Base-by-base conservation (phyloP, 257 asterid species). In the Henckelia pumila region DNA sequence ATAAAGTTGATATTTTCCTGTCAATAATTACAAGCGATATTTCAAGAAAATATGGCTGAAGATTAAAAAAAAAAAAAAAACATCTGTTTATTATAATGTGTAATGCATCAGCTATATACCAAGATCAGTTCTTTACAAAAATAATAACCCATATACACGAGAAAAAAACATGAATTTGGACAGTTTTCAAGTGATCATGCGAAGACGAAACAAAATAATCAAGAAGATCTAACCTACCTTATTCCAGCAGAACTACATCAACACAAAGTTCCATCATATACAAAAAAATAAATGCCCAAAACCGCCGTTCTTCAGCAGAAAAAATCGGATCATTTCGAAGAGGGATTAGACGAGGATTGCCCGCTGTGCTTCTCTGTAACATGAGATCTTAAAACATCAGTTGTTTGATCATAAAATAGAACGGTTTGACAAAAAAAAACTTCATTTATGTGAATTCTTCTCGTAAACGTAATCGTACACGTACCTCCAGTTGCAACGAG, bases 401-500 rank as follows among this genome's bases (percentile, higher is more conserved):
- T 65, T 25, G 7, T 21, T 56, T 32, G 26, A 29, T 23, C 21
- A 66, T 37, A 21, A 57, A 61, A 50, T 56, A 49, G n/a, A 61
- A 65, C 26, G 13, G 24, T 47, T 37, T 37, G 49, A 11, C 9
- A 10, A 35, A 10, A 35, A 35, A 10, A 61, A 65, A 19, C 23
- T 19, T 47, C 60, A 28, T 49, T 19, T 50, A 17, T 16, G 29
- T 9, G 30, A 65, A 29, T 49, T 17, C n/a, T 16, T 9, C 4
- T 17, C 28, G 9, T 4, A n/a, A 49, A 21, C 47, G 37, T 4
- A n/a, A 49, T 14, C 47, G 37, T 17, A 24, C 25, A 66, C 65
- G 78, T 60, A 92, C 98, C 98, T 79, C 95, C 98, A 8, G 95
- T 72, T 21, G 86, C 81, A 21, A 92, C 75, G 71, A 92, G 98